These are phyloP conservation scores for Fusarium scirpi DNA, from an alignment of 2,329 filamentous ascomycete species.

Conservation along the genomic window DNA sequence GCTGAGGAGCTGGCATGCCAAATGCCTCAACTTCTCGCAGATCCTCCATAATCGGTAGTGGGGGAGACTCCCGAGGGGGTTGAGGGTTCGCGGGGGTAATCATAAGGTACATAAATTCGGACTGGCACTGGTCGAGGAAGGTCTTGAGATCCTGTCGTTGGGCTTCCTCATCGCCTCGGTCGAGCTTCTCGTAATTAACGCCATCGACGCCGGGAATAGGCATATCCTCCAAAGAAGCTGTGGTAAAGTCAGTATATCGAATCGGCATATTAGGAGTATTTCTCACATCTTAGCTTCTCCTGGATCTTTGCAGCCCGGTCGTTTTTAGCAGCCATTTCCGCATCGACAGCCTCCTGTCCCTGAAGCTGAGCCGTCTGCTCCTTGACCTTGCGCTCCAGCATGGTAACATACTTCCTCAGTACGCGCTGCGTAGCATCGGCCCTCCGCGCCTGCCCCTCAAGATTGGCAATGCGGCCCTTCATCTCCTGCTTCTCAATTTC, in stretches of 20 bases:
- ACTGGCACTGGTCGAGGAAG: constrained; percentile 73
- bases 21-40: constrained; percentile 66
- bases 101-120: constrained; percentile 76
- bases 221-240: constrained; percentile 59
- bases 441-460: constrained; percentile 90
- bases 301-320: constrained; percentile 66
- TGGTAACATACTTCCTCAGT: constrained; percentile 87
- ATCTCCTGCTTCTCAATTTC: constrained; percentile 99
- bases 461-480: constrained; percentile 94
- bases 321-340: constrained; percentile 60
- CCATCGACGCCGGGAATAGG: constrained; percentile 59
- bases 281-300: constrained; percentile 67
- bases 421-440: constrained; percentile 90
- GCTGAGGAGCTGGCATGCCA: constrained; percentile 59
- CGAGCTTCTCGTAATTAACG: constrained; percentile 59
- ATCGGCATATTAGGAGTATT: constrained; percentile 19
- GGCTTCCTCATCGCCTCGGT: constrained; percentile 60
- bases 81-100: constrained; percentile 74
- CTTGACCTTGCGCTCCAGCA: constrained; percentile 89
- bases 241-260: constrained; percentile 27
- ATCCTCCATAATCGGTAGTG: constrained; percentile 69
- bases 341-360: constrained; percentile 54
- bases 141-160: constrained; percentile 67
- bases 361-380: constrained; percentile 82
- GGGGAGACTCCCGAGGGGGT: constrained; percentile 72